Base-by-base conservation (phyloP, 2,329 filamentous ascomycete species). In the Pseudogymnoascus sp. region DNA sequence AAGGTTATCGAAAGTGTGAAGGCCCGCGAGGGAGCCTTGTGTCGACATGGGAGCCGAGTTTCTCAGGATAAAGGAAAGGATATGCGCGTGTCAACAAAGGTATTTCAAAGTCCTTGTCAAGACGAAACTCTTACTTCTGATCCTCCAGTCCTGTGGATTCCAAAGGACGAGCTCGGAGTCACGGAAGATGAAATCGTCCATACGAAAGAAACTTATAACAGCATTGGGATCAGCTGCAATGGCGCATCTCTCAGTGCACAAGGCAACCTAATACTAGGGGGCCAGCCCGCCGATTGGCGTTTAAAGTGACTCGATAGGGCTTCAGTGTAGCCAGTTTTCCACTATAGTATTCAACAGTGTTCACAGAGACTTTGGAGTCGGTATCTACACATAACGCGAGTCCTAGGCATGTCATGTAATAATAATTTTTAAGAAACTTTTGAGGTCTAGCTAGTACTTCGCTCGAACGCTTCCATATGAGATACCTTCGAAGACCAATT, bases 91-190 rank as follows among this genome's bases (percentile, higher is more conserved):
- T 1, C 18, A 44, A 44, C 40, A 23, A 44, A 44, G 40, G 23
- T 44, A 44, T 25, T 44, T 21, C 42, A 46, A 25, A 1, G 2
- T 36, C 53, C 25, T 59, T 34, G 53, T 59, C 53, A 59, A 59
- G 53, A 59, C 53, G 14, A 59, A 38, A 46, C 42, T 46, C 21
- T 46, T 23, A 46, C 42, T 46, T 46, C 42, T 46, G 21, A 28
- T 3, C 46, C 46, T 53, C 46, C 14, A 28, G 46, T 53, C 46
- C 14, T 53, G 96, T 69, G 84, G 84, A 0, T 62, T 1, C 37
- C 37, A 62, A 16, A 7, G 60, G 37, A 62, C 14, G 18, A 53
- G 28, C 40, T 62, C 12, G 37, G 38, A 34, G 34, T 36, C 21
- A 14, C 37, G 10, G 37, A 18, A 60, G 42, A 60, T 60, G 25